Conservation (phyloP, 1,284 basidiomycete genomes). For the Leccinum griseonigrum region DNA sequence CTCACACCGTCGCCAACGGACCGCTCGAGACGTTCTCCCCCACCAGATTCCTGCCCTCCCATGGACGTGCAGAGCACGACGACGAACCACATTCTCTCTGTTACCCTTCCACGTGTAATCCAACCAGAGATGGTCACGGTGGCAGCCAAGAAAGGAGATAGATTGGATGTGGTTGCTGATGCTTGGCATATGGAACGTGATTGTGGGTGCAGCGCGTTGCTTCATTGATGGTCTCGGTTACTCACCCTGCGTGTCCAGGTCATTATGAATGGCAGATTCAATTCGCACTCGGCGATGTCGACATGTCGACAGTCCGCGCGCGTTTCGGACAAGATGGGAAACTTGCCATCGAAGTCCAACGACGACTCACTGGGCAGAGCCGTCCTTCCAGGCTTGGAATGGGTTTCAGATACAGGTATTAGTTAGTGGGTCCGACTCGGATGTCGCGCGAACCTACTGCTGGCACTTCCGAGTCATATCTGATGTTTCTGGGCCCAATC, state of each 20-base stretch:
- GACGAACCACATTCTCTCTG: constrained; percentile 34
- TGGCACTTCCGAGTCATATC: constrained; percentile 1
- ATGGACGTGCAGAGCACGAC: constrained; percentile 40
- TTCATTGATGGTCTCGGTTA: constrained; percentile 6
- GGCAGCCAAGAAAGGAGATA: constrained; percentile 50
- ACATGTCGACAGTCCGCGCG: constrained; percentile 48
- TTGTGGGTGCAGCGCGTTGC: constrained; percentile 37
- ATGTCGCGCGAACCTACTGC: constrained; percentile 1
- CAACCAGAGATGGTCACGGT: constrained; percentile 57
- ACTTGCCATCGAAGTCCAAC: constrained; percentile 43
- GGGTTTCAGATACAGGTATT: constrained; percentile 30
- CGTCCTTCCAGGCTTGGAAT: constrained; percentile 25
- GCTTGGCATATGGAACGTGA: constrained; percentile 55
- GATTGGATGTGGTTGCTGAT: constrained; percentile 51
- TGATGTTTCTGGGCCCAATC: neutral
- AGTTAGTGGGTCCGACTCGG: constrained; percentile 5
- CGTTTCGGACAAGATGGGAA: constrained; percentile 42
- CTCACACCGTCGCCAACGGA: constrained; percentile 37
- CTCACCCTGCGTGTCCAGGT: constrained; percentile 31
- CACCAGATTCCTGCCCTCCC: constrained; percentile 38
- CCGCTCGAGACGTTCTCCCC: constrained; percentile 36
- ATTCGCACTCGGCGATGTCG: constrained; percentile 46
- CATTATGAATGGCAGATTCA: constrained; percentile 56
- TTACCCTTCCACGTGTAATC: constrained; percentile 43
- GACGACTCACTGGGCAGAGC: constrained; percentile 23